Evolutionary conservation across 176 grass and related monocot genomes (phyloP).

Genomic region (Metroxylon sagu): DNA sequence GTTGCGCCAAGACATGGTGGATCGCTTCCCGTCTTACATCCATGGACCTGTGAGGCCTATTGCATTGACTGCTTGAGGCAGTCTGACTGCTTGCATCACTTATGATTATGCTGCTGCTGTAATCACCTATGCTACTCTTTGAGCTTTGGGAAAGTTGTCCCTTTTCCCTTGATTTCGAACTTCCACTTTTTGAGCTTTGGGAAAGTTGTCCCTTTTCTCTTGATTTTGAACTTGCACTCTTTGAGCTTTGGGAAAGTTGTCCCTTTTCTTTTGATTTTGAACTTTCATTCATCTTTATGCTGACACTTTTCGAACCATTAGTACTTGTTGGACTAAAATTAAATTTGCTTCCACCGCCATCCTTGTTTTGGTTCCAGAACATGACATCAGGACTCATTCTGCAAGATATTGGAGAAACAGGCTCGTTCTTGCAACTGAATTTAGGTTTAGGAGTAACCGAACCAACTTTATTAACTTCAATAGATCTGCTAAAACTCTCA

Average conservation of each 20-base stretch:
- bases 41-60: slow-evolving; percentile 85
- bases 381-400: slow-evolving; percentile 29
- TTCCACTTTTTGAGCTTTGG: slow-evolving; percentile 68
- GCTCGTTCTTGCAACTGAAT: slow-evolving; percentile 45
- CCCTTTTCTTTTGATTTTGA: slow-evolving; percentile 10
- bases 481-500: slow-evolving; percentile 21
- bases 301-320: slow-evolving; percentile 13
- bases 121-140: slow-evolving; percentile 52
- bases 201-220: slow-evolving; percentile 63
- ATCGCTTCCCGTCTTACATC: slow-evolving; percentile 79
- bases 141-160: slow-evolving; percentile 55
- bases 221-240: slow-evolving; percentile 25
- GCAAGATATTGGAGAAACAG: slow-evolving; percentile 39
- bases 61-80: slow-evolving; percentile 6
- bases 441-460: slow-evolving; percentile 26
- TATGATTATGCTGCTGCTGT: slow-evolving; percentile 48
- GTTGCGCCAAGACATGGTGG: slow-evolving; percentile 41
- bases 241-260: slow-evolving; percentile 5
- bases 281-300: slow-evolving; percentile 16
- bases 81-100: slow-evolving; percentile 31
- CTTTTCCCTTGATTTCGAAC: slow-evolving; percentile 41
- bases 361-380: slow-evolving; percentile 24
- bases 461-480: slow-evolving; percentile 7
- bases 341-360: slow-evolving; percentile 18
- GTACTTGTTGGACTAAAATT: slow-evolving; percentile 23